These are phyloP conservation scores for Dichotomopilus funicola DNA, from an alignment of 2,329 filamentous ascomycete species.

Conservation along the genomic window DNA sequence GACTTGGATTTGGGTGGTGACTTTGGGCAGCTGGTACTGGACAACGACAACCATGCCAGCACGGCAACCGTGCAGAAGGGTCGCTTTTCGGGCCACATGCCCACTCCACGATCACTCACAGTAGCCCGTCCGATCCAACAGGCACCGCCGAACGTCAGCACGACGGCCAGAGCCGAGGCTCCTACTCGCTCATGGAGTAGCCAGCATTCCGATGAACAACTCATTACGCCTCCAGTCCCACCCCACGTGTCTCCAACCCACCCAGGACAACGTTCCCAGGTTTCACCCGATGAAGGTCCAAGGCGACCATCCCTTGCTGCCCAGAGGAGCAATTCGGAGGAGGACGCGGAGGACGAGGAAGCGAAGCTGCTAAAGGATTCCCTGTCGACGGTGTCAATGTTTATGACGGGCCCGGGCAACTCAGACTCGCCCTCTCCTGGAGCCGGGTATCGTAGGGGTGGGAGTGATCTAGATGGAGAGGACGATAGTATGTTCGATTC, in stretches of 20 bases:
- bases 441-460: slow-evolving; percentile 34
- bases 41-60: slow-evolving; percentile 50
- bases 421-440: slow-evolving; percentile 23
- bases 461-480: slow-evolving; percentile 35
- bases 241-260: slow-evolving; percentile 31
- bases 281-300: slow-evolving; percentile 31
- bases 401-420: slow-evolving; percentile 29
- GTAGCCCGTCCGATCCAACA: slow-evolving; percentile 41
- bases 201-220: slow-evolving; percentile 44
- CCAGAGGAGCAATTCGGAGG: slow-evolving; percentile 24
- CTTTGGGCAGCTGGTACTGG: slow-evolving; percentile 49
- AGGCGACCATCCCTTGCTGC: slow-evolving; percentile 27
- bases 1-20: slow-evolving; percentile 51
- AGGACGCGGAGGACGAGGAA: slow-evolving; percentile 45
- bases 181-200: slow-evolving; percentile 46
- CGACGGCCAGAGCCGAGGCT: slow-evolving; percentile 38
- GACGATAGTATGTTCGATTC: slow-evolving; percentile 53
- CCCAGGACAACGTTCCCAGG: slow-evolving; percentile 26
- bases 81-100: slow-evolving; percentile 29
- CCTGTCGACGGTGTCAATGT: slow-evolving; percentile 41
- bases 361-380: slow-evolving; percentile 47
- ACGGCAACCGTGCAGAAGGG: slow-evolving; percentile 40
- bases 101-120: slow-evolving; percentile 40
- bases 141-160: slow-evolving; percentile 43
- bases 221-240: slow-evolving; percentile 39